Evolutionary conservation across 768 basidiomycete genomes (phyloP).

Genomic region (Lyophyllum semitale): DNA sequence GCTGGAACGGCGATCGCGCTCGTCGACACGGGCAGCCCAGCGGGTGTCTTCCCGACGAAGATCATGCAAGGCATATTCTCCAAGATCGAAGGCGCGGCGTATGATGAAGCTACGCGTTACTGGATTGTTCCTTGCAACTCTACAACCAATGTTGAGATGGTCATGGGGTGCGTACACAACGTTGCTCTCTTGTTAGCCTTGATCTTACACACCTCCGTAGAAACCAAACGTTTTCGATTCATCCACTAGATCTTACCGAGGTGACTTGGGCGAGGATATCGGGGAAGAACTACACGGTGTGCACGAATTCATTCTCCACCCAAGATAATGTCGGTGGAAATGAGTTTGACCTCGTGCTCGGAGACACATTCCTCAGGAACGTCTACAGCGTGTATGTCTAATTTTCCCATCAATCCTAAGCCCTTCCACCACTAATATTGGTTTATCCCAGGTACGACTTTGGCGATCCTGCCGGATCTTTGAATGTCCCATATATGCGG

Average conservation of each 20-base stretch:
- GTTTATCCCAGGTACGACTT: conserved; percentile 38
- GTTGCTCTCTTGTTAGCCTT: not conserved
- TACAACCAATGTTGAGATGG: conserved; percentile 33
- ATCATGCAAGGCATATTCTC: conserved; percentile 41
- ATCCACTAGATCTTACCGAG: conserved; percentile 44
- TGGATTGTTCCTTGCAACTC: conserved; percentile 44
- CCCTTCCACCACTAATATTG: not conserved
- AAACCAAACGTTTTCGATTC: conserved; percentile 35
- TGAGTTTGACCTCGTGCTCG: conserved; percentile 41
- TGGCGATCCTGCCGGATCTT: conserved; percentile 26
- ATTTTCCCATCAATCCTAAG: not conserved
- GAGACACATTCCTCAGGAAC: conserved; percentile 48
- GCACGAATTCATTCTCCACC: conserved; percentile 33
- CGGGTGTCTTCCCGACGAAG: conserved; percentile 32
- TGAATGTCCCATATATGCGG: conserved; percentile 38
- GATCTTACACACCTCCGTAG: conserved; percentile 23
- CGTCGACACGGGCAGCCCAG: conserved; percentile 46
- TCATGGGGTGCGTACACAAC: conserved; percentile 36
- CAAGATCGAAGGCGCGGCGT: conserved; percentile 34
- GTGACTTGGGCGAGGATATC: conserved; percentile 25
- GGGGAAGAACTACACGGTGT: conserved; percentile 38
- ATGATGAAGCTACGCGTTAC: conserved; percentile 23
- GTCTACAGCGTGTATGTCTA: conserved; percentile 42
- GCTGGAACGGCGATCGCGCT: conserved; percentile 34
- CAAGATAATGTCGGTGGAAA: conserved; percentile 23